Percentiles rank a stretch among this genome's conserved stretches.
Conservation (phyloP, 192 early-diverging fungal species). For the Coemansia sp. region DNA sequence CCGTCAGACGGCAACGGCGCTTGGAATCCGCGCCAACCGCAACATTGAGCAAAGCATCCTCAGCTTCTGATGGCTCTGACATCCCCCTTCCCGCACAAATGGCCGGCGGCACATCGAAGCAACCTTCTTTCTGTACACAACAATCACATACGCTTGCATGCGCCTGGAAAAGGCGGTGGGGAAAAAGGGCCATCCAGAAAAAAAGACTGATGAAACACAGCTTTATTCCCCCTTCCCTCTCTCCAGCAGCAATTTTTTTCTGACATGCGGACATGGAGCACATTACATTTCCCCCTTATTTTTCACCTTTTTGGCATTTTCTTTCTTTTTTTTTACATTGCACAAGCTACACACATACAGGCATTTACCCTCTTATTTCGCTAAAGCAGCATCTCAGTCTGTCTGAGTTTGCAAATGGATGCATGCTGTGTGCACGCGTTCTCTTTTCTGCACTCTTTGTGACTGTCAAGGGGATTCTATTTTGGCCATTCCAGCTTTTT, state of each 20-base stretch:
- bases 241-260: not conserved
- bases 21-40: constrained; percentile 49
- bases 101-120: not conserved
- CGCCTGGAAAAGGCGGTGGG: not conserved
- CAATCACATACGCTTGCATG: not conserved
- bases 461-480: constrained; percentile 8
- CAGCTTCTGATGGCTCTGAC: not conserved
- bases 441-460: constrained; percentile 3
- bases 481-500: not conserved
- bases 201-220: not conserved
- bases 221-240: not conserved
- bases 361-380: not conserved
- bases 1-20: constrained; percentile 38
- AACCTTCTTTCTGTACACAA: not conserved
- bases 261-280: not conserved
- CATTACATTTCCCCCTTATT: too few relatives aligned
- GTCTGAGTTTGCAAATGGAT: not conserved
- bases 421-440: not conserved
- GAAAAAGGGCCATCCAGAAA: not conserved
- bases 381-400: not conserved
- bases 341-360: not conserved
- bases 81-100: too few relatives aligned
- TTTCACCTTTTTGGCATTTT: constrained; percentile 1
- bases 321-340: not conserved
- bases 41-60: constrained; percentile 51